These are phyloP conservation scores for Volvariella surrecta DNA, from an alignment of 1,284 basidiomycete genomes.

Conservation along the genomic window DNA sequence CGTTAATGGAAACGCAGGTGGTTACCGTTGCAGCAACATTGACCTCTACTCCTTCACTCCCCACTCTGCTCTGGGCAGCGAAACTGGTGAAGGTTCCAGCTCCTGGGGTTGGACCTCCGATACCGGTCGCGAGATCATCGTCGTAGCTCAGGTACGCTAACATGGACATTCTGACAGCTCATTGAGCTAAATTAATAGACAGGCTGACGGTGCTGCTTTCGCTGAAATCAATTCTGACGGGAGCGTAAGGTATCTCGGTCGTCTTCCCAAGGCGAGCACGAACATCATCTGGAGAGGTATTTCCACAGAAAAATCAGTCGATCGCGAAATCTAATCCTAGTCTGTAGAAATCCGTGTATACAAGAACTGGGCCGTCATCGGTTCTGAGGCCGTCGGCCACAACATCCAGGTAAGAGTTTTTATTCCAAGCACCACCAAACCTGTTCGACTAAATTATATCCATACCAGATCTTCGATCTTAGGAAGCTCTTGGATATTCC, in stretches of 20 bases:
- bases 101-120: neutral
- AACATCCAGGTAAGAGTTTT: constrained; percentile 15
- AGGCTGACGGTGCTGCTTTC: constrained; percentile 2
- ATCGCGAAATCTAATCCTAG: neutral
- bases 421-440: neutral
- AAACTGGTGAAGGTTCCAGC: neutral
- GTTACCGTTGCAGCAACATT: constrained; percentile 1
- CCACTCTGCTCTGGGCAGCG: neutral
- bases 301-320: neutral
- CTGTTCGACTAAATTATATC: neutral
- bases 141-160: neutral
- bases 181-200: neutral
- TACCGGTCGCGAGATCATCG: neutral
- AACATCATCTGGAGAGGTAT: constrained; percentile 6
- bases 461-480: constrained; percentile 6
- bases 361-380: constrained; percentile 13
- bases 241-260: constrained; percentile 15
- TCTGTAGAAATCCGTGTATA: constrained; percentile 12
- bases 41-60: neutral
- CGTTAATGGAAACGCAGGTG: neutral
- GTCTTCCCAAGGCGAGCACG: constrained; percentile 12
- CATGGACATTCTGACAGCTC: neutral
- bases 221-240: constrained; percentile 7
- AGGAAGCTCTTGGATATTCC: constrained; percentile 11
- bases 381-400: constrained; percentile 16